Conservation (phyloP, 306 rosid species). For the Gynostemma pentaphyllum region DNA sequence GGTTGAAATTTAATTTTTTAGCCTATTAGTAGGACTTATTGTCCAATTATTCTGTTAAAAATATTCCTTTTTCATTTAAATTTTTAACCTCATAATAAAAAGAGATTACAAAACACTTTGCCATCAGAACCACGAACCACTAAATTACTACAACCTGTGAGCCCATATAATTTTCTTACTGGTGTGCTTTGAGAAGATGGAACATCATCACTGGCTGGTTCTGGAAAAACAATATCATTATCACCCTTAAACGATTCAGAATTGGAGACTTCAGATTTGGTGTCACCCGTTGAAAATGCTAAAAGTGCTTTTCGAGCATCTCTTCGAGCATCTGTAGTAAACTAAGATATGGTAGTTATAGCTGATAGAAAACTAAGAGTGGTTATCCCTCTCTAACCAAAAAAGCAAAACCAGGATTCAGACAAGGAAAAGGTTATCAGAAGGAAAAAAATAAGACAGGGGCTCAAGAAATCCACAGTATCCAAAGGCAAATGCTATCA, state of each 20-base stretch:
- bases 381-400: conserved; percentile 2
- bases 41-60: no score
- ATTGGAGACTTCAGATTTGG: conserved; percentile 23
- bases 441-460: not conserved
- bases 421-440: not conserved
- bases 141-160: not conserved
- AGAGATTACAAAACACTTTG: not conserved
- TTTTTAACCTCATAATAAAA: not conserved
- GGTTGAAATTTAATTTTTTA: not conserved
- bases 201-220: conserved; percentile 34
- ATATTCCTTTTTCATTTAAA: no score
- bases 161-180: conserved; percentile 32
- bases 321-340: conserved; percentile 63
- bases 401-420: not conserved
- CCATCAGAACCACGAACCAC: not conserved
- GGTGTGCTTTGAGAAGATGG: conserved; percentile 54
- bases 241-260: conserved; percentile 30
- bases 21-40: no score
- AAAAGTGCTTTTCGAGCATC: conserved; percentile 87
- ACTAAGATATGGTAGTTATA: conserved; percentile 1
- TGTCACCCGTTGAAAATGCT: conserved; percentile 65
- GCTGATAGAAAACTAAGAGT: not conserved
- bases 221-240: conserved; percentile 26
- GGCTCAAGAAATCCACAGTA: not conserved
- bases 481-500: conserved; percentile 3